These are phyloP conservation scores for Pisolithus orientalis DNA, from an alignment of 768 basidiomycete genomes.

Conservation along the genomic window DNA sequence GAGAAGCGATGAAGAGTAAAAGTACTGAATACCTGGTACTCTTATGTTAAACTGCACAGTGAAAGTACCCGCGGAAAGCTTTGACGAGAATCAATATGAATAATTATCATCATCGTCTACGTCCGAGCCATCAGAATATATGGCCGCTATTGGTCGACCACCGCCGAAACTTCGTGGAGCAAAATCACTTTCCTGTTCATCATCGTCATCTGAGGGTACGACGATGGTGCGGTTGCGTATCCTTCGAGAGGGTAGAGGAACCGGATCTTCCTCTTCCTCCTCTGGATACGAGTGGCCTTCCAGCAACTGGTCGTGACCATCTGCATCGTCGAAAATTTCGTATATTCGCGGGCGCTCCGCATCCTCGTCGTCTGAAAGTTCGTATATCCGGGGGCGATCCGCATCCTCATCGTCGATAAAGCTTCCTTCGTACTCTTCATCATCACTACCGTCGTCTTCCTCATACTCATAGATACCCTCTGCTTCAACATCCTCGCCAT, in stretches of 20 bases:
- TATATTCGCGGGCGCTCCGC: conserved; percentile 16
- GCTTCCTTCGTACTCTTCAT: conserved; percentile 44
- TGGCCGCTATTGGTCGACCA: background rate
- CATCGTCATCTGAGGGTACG: conserved; percentile 18
- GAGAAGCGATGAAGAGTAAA: no score
- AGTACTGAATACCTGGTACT: no score
- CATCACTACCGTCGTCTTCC: conserved; percentile 20
- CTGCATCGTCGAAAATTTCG: conserved; percentile 15
- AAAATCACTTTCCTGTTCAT: conserved; percentile 2
- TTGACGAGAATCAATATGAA: background rate
- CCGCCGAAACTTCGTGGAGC: background rate
- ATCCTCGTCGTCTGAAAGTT: background rate
- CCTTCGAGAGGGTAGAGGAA: background rate
- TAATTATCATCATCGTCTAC: conserved; percentile 3
- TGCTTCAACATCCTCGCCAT: conserved; percentile 11
- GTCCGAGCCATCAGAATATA: conserved; percentile 22
- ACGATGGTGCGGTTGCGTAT: background rate
- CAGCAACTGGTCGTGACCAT: conserved; percentile 3
- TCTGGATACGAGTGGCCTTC: conserved; percentile 1
- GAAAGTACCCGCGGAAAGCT: background rate
- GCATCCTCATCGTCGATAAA: conserved; percentile 49
- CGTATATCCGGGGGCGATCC: background rate
- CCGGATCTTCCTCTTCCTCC: background rate
- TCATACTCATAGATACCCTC: conserved; percentile 4
- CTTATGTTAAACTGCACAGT: background rate